Percentiles rank a stretch among this genome's conserved stretches.
phyloP scores from a whole-genome alignment of 2,329 filamentous ascomycete genomes.

The Xylaria sp. region DNA sequence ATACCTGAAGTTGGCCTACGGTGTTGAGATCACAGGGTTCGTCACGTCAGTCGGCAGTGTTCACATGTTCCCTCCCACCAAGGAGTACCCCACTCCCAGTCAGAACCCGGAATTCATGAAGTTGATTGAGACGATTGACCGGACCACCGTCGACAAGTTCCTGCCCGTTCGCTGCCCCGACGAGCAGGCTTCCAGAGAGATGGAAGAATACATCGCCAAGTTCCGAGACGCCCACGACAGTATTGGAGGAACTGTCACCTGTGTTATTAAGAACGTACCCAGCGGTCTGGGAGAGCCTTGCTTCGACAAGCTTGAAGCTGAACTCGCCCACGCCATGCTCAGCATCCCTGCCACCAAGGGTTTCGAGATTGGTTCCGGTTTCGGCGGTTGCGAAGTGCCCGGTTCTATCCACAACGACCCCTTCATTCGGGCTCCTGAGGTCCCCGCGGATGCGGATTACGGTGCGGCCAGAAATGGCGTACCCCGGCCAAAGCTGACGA shows the following conservation, averaged over 20 bases:
- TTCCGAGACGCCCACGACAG: slow-evolving; percentile 77
- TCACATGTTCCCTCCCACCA: slow-evolving; percentile 10
- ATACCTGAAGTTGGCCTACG: slow-evolving; percentile 12
- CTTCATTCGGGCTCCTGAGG: slow-evolving; percentile 58
- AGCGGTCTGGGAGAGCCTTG: slow-evolving; percentile 85
- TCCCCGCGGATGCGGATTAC: slow-evolving; percentile 54
- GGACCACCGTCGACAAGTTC: slow-evolving; percentile 73
- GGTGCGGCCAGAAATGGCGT: slow-evolving; percentile 41
- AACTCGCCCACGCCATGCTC: slow-evolving; percentile 88
- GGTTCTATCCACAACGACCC: slow-evolving; percentile 91
- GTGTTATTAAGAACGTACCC: slow-evolving; percentile 82
- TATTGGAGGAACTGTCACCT: slow-evolving; percentile 92
- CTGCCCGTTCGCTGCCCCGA: slow-evolving; percentile 86
- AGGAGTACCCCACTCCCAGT: slow-evolving; percentile 19
- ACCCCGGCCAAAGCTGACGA: slow-evolving; percentile 61
- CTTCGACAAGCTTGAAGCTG: slow-evolving; percentile 93
- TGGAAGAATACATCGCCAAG: slow-evolving; percentile 73
- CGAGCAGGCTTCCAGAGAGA: slow-evolving; percentile 55
- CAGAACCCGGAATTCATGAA: slow-evolving; percentile 70
- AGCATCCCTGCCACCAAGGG: slow-evolving; percentile 92
- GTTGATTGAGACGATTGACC: slow-evolving; percentile 66
- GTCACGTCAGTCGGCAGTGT: slow-evolving; percentile 11
- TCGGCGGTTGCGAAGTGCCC: slow-evolving; percentile 76
- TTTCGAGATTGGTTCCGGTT: slow-evolving; percentile 92
- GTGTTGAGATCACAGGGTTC: slow-evolving; percentile 11